A percentile compares a stretch with the other conserved stretches of the same genome.
Evolutionary conservation across 202 grass and related monocot species (phyloP).

Genomic region (Setaria viridis): DNA sequence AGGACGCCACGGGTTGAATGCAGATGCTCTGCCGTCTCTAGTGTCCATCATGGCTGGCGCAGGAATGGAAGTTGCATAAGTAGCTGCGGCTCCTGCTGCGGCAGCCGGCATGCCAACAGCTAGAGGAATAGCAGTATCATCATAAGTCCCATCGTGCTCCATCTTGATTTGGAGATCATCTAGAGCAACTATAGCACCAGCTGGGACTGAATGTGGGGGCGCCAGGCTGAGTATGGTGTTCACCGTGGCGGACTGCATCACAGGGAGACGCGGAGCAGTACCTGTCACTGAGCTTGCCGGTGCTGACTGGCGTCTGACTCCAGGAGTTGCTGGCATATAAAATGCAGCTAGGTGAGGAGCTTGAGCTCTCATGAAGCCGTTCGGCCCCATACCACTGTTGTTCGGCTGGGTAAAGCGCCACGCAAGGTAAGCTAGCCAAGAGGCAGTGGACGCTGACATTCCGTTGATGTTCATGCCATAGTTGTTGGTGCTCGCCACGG

Average conservation of each 20-base stretch:
- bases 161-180: not conserved
- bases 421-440: not conserved
- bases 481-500: not conserved
- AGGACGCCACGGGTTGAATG: not conserved
- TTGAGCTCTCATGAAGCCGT: slow-evolving; percentile 20
- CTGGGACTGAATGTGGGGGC: not conserved
- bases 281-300: not conserved
- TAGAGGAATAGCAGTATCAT: not conserved
- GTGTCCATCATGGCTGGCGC: not conserved
- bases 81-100: not conserved
- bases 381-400: not conserved
- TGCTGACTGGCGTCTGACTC: not conserved
- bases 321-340: not conserved
- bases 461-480: not conserved
- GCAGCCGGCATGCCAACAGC: not conserved
- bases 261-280: not conserved
- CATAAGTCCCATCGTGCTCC: not conserved
- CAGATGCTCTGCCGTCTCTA: not conserved
- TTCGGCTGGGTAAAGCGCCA: not conserved
- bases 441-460: not conserved
- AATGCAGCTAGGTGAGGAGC: not conserved
- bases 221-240: not conserved
- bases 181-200: not conserved
- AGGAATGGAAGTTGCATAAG: not conserved
- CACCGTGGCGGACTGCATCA: no score